Conservation (phyloP, 1,284 basidiomycete species). For the Ustilago trichophora region DNA sequence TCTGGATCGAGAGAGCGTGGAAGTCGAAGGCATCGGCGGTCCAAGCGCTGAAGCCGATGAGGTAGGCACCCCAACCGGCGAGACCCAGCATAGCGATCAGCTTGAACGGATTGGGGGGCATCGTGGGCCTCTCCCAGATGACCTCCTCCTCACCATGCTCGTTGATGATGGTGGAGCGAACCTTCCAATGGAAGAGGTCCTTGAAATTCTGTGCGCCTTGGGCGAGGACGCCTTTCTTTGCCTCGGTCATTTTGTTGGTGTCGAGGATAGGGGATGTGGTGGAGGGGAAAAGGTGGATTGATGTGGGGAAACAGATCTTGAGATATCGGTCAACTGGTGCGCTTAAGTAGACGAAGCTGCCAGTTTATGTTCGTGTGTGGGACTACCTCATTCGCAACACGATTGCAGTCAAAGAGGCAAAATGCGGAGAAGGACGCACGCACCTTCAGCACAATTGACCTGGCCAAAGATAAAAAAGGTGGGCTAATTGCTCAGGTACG, state of each 20-base stretch:
- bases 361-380: too few relatives aligned
- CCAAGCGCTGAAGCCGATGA: conserved; percentile 45
- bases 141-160: conserved; percentile 42
- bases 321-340: too few relatives aligned
- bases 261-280: neutral
- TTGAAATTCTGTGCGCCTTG: conserved; percentile 40
- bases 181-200: conserved; percentile 46
- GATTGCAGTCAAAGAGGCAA: too few relatives aligned
- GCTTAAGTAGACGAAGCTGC: too few relatives aligned
- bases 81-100: conserved; percentile 28
- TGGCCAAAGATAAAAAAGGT: too few relatives aligned
- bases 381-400: too few relatives aligned
- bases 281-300: neutral
- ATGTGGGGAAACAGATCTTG: too few relatives aligned
- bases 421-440: too few relatives aligned
- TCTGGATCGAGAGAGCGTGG: conserved; percentile 50
- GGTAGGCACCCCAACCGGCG: conserved; percentile 45
- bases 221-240: conserved; percentile 28
- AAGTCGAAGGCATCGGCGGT: conserved; percentile 51
- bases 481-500: too few relatives aligned
- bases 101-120: conserved; percentile 35
- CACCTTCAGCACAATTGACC: too few relatives aligned
- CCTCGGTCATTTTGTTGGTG: conserved; percentile 9
- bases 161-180: conserved; percentile 31
- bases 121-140: conserved; percentile 23